A percentile compares a stretch with the other conserved stretches of the same genome.
Conservation (phyloP, 1,284 basidiomycete genomes). For the Irpex sp. region DNA sequence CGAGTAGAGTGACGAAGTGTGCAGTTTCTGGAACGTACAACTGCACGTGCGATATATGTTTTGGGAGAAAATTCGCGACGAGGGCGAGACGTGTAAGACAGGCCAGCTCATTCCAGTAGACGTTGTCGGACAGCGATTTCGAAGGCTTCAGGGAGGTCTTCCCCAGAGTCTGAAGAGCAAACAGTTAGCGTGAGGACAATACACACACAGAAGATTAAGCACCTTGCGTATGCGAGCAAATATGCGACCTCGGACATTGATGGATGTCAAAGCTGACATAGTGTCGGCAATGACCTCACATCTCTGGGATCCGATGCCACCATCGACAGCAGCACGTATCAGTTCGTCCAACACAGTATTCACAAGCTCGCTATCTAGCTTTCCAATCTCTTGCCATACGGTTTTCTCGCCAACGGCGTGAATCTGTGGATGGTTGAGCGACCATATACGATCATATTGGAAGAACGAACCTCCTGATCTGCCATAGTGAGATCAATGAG, state of each 20-base stretch:
- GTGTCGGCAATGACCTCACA: slow-evolving; percentile 77
- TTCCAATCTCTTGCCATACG: slow-evolving; percentile 75
- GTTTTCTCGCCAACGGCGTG: slow-evolving; percentile 65
- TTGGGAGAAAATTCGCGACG: slow-evolving; percentile 67
- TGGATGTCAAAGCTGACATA: slow-evolving; percentile 71
- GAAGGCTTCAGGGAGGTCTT: slow-evolving; percentile 67
- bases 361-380: slow-evolving; percentile 60
- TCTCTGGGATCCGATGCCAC: slow-evolving; percentile 70
- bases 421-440: slow-evolving; percentile 41
- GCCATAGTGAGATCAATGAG: slow-evolving; percentile 73
- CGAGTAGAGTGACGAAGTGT: slow-evolving; percentile 73
- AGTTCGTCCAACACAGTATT: slow-evolving; percentile 78
- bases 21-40: slow-evolving; percentile 81
- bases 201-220: slow-evolving; percentile 14
- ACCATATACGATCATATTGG: slow-evolving; percentile 3
- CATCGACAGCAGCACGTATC: slow-evolving; percentile 75
- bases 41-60: slow-evolving; percentile 62
- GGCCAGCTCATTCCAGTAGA: slow-evolving; percentile 83
- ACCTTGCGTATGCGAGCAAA: slow-evolving; percentile 79
- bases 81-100: slow-evolving; percentile 73
- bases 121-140: slow-evolving; percentile 61
- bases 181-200: background rate
- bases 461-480: slow-evolving; percentile 56
- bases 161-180: slow-evolving; percentile 53
- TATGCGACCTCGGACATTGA: slow-evolving; percentile 75